Evolutionary conservation across 192 early-diverging fungal species (phyloP), one percentile per base, ranked within the genome.

Genomic region (Haplosporangium gracile): DNA sequence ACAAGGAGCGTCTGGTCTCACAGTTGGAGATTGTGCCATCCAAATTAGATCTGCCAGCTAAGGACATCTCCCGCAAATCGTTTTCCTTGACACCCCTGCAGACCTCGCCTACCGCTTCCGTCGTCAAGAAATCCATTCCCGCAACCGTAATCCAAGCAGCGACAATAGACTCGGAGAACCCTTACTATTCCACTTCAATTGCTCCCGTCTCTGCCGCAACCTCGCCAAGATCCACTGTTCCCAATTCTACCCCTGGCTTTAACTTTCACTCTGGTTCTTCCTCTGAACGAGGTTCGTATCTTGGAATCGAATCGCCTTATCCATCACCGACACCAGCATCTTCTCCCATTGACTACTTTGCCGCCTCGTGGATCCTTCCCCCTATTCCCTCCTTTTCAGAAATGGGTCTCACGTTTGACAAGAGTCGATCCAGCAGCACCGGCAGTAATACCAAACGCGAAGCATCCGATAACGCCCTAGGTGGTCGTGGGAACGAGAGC

Each of bases 361-460:
- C 70, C 11, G 39, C 84, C 29, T 53, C 79, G 3, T 86, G 71
- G 60, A 51, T 81, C 20, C 75, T 86, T 10, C 84, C 84, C 3
- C 84, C 84, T 0, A 86, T 86, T 18, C 79, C 84, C 0, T 71
- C 78, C 39, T 86, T 86, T 63, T 63, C 84, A 22, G 84, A 86
- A 49, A 80, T 86, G 40, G 84, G 79, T 1, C 40, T 86, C 7
- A 77, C 38, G 24, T 78, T 86, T 49, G 84, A 81, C 29, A 86
- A 77, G 45, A 40, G 29, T 29, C 75, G 81, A 18, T 74, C 70
- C 24, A 77, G 45, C 32, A 74, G 63, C 53, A 16, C 69, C 15
- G 72, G 47, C 16, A 72, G 71, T 51, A 49, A 38, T 0, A n/a
- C 13, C 39, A 81, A 29, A 24, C 47, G 26, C 26, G 60, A 32